Percentiles rank a stretch among this genome's conserved stretches.
Evolutionary conservation across 1,139 yeast genomes (phyloP).

Genomic region (Pichia sp.): DNA sequence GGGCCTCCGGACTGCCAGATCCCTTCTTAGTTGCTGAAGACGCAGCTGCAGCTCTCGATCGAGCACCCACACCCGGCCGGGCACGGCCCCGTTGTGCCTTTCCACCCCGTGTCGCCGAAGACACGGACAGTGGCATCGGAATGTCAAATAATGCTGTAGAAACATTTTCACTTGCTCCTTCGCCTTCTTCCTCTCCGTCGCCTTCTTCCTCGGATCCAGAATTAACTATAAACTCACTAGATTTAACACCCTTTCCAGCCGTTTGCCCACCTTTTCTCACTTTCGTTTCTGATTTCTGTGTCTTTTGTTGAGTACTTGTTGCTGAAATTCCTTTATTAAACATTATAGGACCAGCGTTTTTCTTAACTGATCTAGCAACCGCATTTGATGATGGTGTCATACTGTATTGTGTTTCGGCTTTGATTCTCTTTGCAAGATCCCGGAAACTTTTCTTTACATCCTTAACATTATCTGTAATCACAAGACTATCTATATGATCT

Average conservation of each 20-base stretch:
- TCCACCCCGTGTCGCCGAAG: background rate
- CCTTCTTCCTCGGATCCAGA: background rate
- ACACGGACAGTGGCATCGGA: background rate
- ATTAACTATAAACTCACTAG: background rate
- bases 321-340: background rate
- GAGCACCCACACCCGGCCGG: background rate
- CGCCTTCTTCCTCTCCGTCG: background rate
- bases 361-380: too few relatives aligned
- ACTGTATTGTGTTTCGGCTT: conserved; percentile 22
- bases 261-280: too few relatives aligned
- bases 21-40: too few relatives aligned
- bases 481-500: conserved; percentile 22
- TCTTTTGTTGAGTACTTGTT: background rate
- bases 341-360: conserved; percentile 1
- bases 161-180: background rate
- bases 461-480: conserved; percentile 11
- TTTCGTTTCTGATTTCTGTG: background rate
- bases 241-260: background rate
- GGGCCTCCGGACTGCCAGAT: too few relatives aligned
- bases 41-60: too few relatives aligned
- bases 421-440: conserved; percentile 25
- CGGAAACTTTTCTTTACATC: conserved; percentile 29
- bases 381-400: too few relatives aligned
- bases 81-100: background rate
- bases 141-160: conserved; percentile 3